phyloP scores from a whole-genome alignment of 495 filamentous ascomycete species.

The Hyaloscypha finlandica region DNA sequence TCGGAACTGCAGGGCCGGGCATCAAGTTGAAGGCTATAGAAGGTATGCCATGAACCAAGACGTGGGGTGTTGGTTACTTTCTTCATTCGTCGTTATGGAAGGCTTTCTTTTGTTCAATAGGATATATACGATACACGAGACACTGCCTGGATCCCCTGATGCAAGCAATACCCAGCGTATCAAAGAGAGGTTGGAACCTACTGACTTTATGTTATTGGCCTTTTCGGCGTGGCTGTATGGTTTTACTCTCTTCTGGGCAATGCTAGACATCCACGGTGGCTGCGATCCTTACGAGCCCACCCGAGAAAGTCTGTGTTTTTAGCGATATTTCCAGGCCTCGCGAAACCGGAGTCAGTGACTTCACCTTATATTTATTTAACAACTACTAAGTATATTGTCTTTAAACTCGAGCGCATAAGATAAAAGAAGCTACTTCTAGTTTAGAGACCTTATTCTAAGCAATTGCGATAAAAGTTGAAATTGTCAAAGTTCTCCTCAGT shows the following conservation, averaged over 20 bases:
- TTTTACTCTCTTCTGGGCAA: neutral
- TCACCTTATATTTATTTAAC: no score
- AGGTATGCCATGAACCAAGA: constrained; percentile 12
- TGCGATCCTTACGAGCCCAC: neutral
- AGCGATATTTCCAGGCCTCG: no score
- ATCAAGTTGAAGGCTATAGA: constrained; percentile 9
- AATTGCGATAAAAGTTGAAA: no score
- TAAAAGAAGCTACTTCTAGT: no score
- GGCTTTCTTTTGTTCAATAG: no score
- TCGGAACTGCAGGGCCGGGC: neutral
- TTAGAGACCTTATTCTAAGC: no score
- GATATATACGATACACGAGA: neutral
- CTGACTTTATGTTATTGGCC: neutral
- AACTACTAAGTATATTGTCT: no score
- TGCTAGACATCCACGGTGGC: neutral
- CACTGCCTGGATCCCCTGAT: neutral
- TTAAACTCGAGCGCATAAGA: no score
- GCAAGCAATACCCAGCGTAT: neutral
- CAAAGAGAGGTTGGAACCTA: neutral
- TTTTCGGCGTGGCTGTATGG: neutral
- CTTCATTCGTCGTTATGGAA: neutral
- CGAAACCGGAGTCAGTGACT: no score
- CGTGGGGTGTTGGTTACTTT: neutral
- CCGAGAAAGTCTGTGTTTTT: no score
- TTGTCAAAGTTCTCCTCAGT: no score